Base-by-base conservation (phyloP, 2,329 filamentous ascomycete genomes). In the Didymella exigua region DNA sequence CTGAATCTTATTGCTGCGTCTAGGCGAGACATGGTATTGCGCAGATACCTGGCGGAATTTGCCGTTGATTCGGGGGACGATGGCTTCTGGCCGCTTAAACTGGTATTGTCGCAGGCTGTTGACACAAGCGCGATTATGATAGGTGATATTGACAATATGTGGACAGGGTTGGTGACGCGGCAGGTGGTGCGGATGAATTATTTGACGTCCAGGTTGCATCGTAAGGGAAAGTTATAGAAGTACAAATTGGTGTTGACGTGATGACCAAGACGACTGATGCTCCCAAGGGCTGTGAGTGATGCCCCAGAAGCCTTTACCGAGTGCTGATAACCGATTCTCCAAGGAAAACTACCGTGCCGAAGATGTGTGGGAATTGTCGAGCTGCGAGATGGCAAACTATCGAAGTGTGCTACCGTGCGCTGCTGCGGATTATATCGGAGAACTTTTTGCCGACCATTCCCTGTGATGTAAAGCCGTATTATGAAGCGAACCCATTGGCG, bases 331-430 rank as follows among this genome's bases (percentile, higher is more conserved):
- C 72, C 69, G 70, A 65, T 71, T 74, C 66, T 73, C 70, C 65
- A 75, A 76, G 74, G 74, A 76, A 75, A 75, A 70, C 69, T 68
- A 74, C 72, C 68, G 73, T 68, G 70, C 69, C 69, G 70, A 68
- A 69, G 66, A 74, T 63, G 64, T 68, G 66, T 65, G 67, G 64
- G 60, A 69, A 65, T 71, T 59, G 64, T 67, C 67, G 65, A 61
- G 65, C 69, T 60, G 67, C 68, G 69, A 68, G 62, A 63, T 60
- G 61, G 62, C 66, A 67, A 57, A 68, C 69, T 67, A 66, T 66
- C 58, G 66, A 66, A 67, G 70, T 61, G 67, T 68, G 63, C 65
- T 70, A 69, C 65, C 65, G 45, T 67, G 64, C 59, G 62, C 63
- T 63, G 66, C 69, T 64, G 67, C 62, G 65, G 67, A 69, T 69